Percentiles rank a stretch among this genome's conserved stretches.
Conservation (phyloP, 1,284 basidiomycete genomes). For the Naganishia liquefaciens region DNA sequence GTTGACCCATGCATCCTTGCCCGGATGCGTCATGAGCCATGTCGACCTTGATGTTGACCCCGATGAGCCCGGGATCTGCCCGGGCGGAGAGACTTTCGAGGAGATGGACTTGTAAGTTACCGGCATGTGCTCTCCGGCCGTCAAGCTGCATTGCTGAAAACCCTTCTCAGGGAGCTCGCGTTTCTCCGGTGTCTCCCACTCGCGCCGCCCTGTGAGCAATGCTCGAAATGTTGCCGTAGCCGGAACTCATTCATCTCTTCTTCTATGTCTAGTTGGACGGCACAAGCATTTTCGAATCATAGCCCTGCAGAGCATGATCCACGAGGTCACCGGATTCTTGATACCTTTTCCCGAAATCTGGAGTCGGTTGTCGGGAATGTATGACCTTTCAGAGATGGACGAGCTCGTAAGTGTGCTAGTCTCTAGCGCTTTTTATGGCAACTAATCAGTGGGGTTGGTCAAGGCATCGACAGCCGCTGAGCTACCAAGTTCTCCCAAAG, state of each 20-base stretch:
- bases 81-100: not conserved
- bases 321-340: conserved; percentile 20
- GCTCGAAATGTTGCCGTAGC: not conserved
- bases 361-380: conserved; percentile 21
- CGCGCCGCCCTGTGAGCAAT: conserved; percentile 19
- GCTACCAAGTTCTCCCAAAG: conserved; percentile 4
- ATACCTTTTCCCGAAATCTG: conserved; percentile 23
- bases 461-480: not conserved
- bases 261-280: conserved; percentile 14
- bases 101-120: conserved; percentile 16
- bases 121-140: not conserved
- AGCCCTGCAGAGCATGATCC: conserved; percentile 23
- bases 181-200: conserved; percentile 24
- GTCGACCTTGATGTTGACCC: conserved; percentile 9
- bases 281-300: conserved; percentile 33
- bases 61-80: conserved; percentile 1
- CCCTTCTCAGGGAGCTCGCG: conserved; percentile 13
- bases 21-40: conserved; percentile 14
- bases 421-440: not conserved
- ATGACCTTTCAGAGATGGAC: conserved; percentile 30
- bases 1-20: not conserved
- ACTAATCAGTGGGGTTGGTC: not conserved
- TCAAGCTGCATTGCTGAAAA: no score
- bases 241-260: not conserved
- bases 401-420: conserved; percentile 24